These are phyloP conservation scores for Lactarius akahatsu DNA, from an alignment of 768 basidiomycete species.

Conservation along the genomic window DNA sequence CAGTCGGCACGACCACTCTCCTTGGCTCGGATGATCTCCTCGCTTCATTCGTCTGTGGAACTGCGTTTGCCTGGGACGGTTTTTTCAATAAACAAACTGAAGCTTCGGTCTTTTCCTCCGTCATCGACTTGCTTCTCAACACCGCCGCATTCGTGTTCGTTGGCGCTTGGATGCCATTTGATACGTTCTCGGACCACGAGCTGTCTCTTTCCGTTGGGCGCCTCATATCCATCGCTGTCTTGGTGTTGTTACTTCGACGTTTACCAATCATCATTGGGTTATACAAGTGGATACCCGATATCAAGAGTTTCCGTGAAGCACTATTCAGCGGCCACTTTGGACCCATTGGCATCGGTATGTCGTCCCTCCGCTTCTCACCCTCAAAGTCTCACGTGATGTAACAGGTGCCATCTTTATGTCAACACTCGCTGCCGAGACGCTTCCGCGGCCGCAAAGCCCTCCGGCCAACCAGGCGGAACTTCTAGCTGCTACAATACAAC, in stretches of 20 bases:
- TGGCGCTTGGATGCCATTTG: slow-evolving; percentile 97
- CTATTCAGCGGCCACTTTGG: slow-evolving; percentile 96
- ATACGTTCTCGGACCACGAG: slow-evolving; percentile 62
- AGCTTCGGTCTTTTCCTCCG: slow-evolving; percentile 92
- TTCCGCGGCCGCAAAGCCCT: slow-evolving; percentile 47
- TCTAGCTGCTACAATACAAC: slow-evolving; percentile 77
- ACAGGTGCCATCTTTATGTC: slow-evolving; percentile 91
- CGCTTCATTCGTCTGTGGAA: slow-evolving; percentile 92
- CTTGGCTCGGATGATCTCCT: slow-evolving; percentile 93
- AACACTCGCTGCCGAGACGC: slow-evolving; percentile 66
- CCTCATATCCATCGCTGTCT: slow-evolving; percentile 76
- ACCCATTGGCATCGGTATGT: slow-evolving; percentile 72
- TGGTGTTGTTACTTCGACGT: slow-evolving; percentile 78
- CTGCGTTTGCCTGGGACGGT: slow-evolving; percentile 95
- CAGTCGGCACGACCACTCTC: slow-evolving; percentile 80
- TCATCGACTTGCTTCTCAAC: slow-evolving; percentile 95
- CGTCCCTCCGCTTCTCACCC: background rate
- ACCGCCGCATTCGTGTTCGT: slow-evolving; percentile 93
- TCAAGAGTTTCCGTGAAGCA: slow-evolving; percentile 93
- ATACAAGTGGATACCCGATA: slow-evolving; percentile 93
- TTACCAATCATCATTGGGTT: slow-evolving; percentile 81
- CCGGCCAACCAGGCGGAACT: slow-evolving; percentile 60
- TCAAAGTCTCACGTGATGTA: slow-evolving; percentile 16
- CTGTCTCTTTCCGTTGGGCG: slow-evolving; percentile 81
- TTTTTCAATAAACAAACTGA: slow-evolving; percentile 94